phyloP scores from a whole-genome alignment of 2,329 filamentous ascomycete genomes.

The Chrysoporthe austroafricana region DNA sequence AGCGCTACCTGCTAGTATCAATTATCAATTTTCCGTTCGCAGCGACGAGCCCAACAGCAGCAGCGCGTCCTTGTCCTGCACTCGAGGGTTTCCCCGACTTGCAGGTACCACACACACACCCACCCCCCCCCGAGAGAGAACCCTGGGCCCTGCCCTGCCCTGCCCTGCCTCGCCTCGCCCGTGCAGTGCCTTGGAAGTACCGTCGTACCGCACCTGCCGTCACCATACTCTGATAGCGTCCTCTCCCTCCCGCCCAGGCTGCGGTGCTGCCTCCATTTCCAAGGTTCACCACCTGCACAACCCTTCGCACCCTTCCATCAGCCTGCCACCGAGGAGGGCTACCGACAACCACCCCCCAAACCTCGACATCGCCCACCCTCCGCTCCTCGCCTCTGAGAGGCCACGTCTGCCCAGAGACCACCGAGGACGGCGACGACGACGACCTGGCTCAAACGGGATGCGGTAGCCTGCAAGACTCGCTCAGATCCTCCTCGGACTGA shows the following conservation, averaged over 20 bases:
- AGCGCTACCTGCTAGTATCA: neutral
- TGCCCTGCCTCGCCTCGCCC: too few relatives aligned
- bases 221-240: neutral
- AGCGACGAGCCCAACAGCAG: too few relatives aligned
- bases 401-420: neutral
- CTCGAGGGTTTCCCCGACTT: neutral
- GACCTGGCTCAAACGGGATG: slow-evolving; percentile 22
- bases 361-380: neutral
- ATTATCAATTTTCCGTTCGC: neutral
- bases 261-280: slow-evolving; percentile 5
- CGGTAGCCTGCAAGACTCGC: slow-evolving; percentile 24
- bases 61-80: neutral
- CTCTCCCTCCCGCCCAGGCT: neutral
- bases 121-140: neutral
- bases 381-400: neutral
- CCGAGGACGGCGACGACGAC: neutral
- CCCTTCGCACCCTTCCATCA: neutral
- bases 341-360: neutral
- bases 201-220: neutral
- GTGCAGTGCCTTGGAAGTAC: too few relatives aligned
- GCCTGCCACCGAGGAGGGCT: neutral
- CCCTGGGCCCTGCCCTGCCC: neutral
- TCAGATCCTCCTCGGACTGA: slow-evolving; percentile 30
- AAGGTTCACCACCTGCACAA: neutral
- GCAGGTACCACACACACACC: neutral